Evolutionary conservation across 2,329 filamentous ascomycete species (phyloP).

Genomic region (Catunica adiposa): DNA sequence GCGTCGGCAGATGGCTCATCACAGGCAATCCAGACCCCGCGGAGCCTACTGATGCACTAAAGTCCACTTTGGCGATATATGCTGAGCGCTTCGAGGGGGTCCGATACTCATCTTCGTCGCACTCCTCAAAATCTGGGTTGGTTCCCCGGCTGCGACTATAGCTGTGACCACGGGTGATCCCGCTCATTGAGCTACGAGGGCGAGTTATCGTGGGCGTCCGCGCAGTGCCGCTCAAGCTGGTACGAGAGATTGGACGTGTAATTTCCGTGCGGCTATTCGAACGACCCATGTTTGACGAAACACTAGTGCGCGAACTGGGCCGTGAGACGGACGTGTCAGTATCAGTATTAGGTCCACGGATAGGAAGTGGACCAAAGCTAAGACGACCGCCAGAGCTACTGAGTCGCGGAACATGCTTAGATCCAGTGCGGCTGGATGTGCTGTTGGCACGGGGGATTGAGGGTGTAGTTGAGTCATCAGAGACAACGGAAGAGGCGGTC

Average conservation of each 20-base stretch:
- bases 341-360: slow-evolving; percentile 32
- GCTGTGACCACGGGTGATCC: slow-evolving; percentile 32
- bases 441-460: slow-evolving; percentile 21
- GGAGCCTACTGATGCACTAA: slow-evolving; percentile 12
- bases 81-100: slow-evolving; percentile 41
- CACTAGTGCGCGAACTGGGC: slow-evolving; percentile 57
- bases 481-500: slow-evolving; percentile 28
- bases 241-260: slow-evolving; percentile 47
- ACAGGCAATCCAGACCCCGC: slow-evolving; percentile 26
- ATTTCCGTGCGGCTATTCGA: slow-evolving; percentile 38
- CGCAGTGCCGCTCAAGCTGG: slow-evolving; percentile 37
- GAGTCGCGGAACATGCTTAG: slow-evolving; percentile 37
- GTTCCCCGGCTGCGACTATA: slow-evolving; percentile 34
- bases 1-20: slow-evolving; percentile 30
- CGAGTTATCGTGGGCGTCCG: slow-evolving; percentile 48
- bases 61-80: slow-evolving; percentile 32
- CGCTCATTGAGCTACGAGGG: slow-evolving; percentile 54
- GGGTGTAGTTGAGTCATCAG: slow-evolving; percentile 34
- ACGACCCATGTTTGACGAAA: slow-evolving; percentile 33
- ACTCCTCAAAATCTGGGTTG: slow-evolving; percentile 31
- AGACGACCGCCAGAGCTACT: slow-evolving; percentile 46
- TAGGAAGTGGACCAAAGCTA: slow-evolving; percentile 46
- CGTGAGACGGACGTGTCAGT: slow-evolving; percentile 34
- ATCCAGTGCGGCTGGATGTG: slow-evolving; percentile 20
- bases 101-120: slow-evolving; percentile 26